Base-by-base conservation (phyloP, 164 flowering plant genomes). In the Kingdonia uniflora region DNA sequence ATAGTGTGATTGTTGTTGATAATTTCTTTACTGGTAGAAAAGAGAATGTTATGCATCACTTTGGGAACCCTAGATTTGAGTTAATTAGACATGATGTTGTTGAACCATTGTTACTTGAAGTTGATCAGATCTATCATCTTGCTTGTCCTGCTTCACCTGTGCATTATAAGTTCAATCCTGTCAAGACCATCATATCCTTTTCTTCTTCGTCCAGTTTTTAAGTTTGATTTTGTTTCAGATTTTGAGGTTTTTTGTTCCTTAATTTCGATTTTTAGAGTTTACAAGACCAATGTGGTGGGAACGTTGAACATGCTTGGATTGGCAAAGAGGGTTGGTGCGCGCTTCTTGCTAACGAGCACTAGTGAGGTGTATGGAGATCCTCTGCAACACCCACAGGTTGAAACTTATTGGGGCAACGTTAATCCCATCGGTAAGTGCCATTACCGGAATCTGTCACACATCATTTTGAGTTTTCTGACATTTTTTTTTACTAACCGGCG, bases 351-450 rank as follows among this genome's bases (percentile, higher is more conserved):
- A n/a, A 85, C 98, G 40, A 91, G 98, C 70, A 91, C 98, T 67
- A 85, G 95, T 45, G 98, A 91, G 74, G 98, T 91, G 22, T 91
- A 91, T 60, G 98, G 98, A 12, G 98, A 91, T 71, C 98, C 98
- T 23, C 74, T 91, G 52, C 88, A 91, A 43, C 98, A 91, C 52
- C 98, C 98, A 0, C 98, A 91, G 61, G 80, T 71, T 11, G 97
- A 91, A 55, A 83, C 96, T 8, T 91, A 91, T 76, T 91, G 97
- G 97, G 97, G 97, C 56, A 91, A 91, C 67, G 98, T 91, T 37
- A 91, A 91, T 61, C 98, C 98, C 55, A 91, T 91, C 44, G 98
- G 98, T 87, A 6, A 19, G 68, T 56, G 35, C n/a, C n/a, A 29
- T 29, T 29, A 4, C 8, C 35, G 35, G 1, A 1, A 16, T 41